Evolutionary conservation across 495 filamentous ascomycete species (phyloP), one percentile per base, ranked within the genome.

Genomic region (Xylaria venustula): DNA sequence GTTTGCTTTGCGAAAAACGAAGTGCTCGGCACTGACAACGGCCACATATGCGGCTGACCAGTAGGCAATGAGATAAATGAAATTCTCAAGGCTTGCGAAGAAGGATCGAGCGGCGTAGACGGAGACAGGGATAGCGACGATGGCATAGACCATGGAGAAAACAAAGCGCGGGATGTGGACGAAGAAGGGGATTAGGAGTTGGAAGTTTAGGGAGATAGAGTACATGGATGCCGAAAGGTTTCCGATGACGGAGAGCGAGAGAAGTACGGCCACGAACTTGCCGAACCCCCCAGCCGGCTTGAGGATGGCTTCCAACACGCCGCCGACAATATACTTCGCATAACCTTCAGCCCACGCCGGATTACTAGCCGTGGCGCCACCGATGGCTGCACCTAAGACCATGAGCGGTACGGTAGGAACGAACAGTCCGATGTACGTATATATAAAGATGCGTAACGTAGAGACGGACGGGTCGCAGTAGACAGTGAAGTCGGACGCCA

Each of bases 41-140:
- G 74, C 77, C 28, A 79, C 75, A 48, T 80, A 83, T 7, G 79
- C 79, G 2, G 78, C 80, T 0, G 79, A 71, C 80, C 81, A 84
- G 64, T 83, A 84, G 2, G 78, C 79, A 55, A 83, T 83, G n/a
- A 83, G 67, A 20, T 77, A 73, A 36, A 84, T 67, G 62, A 84
- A 83, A 44, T 81, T 82, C 46, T 75, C 73, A 45, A 84, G 58
- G 7, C 75, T 78, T 19, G 64, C 65, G 67, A 81, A 77, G 70
- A 82, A 84, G 20, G 71, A 64, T 36, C 72, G 73, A 0, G 81
- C 79, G 0, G 80, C 79, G 11, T 67, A 71, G 46, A 84, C 75
- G 2, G 75, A 75, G 28, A 83, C 74, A 0, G 78, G 77, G 47
- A 83, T 76, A 61, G 81, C 75, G 36, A 81, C 64, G 19, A 75